phyloP scores from a whole-genome alignment of 2,329 filamentous ascomycete genomes.

The Aspergillus quadrilineatus region DNA sequence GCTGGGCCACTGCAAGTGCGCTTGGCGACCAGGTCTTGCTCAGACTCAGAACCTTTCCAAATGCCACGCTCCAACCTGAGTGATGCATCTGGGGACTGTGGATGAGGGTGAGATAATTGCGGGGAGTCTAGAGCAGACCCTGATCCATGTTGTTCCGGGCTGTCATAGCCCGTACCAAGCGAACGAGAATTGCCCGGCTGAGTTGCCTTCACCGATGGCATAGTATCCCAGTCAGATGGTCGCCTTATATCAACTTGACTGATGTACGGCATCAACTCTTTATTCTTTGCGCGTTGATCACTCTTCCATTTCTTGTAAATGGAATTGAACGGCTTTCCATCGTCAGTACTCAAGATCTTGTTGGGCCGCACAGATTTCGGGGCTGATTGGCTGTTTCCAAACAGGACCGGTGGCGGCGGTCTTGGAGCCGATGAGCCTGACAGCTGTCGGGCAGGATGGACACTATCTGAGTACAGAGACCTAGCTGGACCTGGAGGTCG shows the following conservation, averaged over 20 bases:
- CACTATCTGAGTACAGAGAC: background rate
- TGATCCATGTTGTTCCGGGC: background rate
- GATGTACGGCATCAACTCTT: conserved; percentile 39
- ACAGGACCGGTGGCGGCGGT: conserved; percentile 16
- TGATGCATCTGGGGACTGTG: background rate
- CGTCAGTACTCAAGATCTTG: conserved; percentile 9
- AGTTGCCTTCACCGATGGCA: conserved; percentile 2
- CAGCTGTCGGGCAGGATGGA: conserved; percentile 4
- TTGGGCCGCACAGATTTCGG: conserved; percentile 7
- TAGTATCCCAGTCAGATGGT: conserved; percentile 33
- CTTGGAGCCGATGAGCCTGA: background rate
- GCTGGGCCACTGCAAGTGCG: background rate
- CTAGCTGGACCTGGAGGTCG: background rate
- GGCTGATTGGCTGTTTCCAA: conserved; percentile 15
- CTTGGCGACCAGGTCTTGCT: background rate
- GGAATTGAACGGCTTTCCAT: conserved; percentile 18
- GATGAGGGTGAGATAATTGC: background rate
- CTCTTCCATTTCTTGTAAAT: conserved; percentile 29
- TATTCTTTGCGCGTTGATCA: conserved; percentile 29
- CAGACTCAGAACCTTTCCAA: background rate
- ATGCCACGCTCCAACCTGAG: background rate
- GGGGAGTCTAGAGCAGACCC: background rate
- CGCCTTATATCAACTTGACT: conserved; percentile 36
- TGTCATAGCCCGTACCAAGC: background rate
- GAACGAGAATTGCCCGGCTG: background rate